Evolutionary conservation across 202 grass and related monocot species (phyloP).

Genomic region (Elaeis oleifera): DNA sequence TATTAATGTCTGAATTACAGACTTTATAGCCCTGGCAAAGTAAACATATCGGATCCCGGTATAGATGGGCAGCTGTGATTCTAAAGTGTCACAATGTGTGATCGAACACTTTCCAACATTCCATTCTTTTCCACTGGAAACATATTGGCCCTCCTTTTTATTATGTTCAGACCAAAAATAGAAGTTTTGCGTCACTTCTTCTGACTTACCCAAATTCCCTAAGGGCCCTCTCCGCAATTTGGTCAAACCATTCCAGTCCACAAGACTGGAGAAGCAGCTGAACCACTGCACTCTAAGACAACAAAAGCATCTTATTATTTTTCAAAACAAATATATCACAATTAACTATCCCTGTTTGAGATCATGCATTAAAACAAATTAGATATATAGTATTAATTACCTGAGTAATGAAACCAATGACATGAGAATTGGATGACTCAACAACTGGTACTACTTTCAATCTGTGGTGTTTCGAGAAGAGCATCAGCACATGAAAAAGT

Average conservation of each 20-base stretch:
- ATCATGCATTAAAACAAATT: neutral
- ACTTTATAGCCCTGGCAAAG: too few species aligned
- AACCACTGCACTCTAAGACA: conserved; percentile 33
- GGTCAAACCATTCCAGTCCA: conserved; percentile 48
- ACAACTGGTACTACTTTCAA: conserved; percentile 44
- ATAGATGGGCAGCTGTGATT: too few species aligned
- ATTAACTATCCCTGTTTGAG: neutral
- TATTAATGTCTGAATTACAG: too few species aligned
- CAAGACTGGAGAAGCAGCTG: conserved; percentile 47
- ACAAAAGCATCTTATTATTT: neutral
- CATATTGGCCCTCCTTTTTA: too few species aligned
- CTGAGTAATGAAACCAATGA: conserved; percentile 45
- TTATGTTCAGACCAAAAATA: neutral
- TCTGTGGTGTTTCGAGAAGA: conserved; percentile 50
- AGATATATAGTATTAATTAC: conserved; percentile 6
- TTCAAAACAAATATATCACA: neutral
- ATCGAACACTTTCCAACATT: too few species aligned
- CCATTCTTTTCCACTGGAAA: too few species aligned
- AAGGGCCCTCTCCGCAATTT: conserved; percentile 39
- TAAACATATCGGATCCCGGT: too few species aligned
- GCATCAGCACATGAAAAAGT: conserved; percentile 49
- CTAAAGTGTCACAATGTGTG: too few species aligned
- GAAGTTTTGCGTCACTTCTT: conserved; percentile 1
- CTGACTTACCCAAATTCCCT: conserved; percentile 37
- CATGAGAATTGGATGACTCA: conserved; percentile 27